Percentiles rank a stretch among this genome's conserved stretches.
phyloP scores from a whole-genome alignment of 768 basidiomycete genomes.

The Mycena leptocephala region DNA sequence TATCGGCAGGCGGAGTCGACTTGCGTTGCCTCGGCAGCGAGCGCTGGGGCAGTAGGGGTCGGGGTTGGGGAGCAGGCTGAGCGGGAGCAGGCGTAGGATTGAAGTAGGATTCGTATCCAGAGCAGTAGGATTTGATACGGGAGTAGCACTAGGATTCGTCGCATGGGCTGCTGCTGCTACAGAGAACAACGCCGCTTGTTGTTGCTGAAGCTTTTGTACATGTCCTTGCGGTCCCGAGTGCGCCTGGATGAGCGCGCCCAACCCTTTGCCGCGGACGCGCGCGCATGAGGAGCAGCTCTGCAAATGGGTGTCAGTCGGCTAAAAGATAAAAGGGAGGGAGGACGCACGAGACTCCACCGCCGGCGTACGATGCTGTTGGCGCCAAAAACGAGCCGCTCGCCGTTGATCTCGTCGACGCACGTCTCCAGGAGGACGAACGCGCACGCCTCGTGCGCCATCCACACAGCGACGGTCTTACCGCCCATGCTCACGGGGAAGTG shows the following conservation, averaged over 20 bases:
- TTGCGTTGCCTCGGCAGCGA: not conserved
- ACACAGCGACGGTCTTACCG: constrained; percentile 63
- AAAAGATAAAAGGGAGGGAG: not conserved
- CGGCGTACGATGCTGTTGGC: constrained; percentile 92
- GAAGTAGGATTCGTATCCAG: not conserved
- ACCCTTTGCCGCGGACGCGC: constrained; percentile 75
- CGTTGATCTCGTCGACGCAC: constrained; percentile 85
- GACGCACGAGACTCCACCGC: constrained; percentile 90
- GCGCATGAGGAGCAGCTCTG: constrained; percentile 94
- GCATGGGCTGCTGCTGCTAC: not conserved
- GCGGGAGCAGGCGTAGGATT: not conserved
- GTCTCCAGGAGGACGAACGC: constrained; percentile 91
- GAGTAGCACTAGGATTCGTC: not conserved
- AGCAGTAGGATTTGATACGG: not conserved
- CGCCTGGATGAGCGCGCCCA: constrained; percentile 92
- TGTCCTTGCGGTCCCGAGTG: too few species aligned
- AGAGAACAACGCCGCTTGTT: not conserved
- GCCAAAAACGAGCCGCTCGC: constrained; percentile 75
- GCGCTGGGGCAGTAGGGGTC: not conserved
- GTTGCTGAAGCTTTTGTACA: not conserved
- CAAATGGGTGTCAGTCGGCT: not conserved
- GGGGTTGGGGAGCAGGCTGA: not conserved
- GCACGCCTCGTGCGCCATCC: constrained; percentile 88
- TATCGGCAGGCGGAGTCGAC: constrained; percentile 5
- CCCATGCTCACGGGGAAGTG: constrained; percentile 39